Evolutionary conservation across 306 rosid species (phyloP).

Genomic region (Cicer pinnatifidum): DNA sequence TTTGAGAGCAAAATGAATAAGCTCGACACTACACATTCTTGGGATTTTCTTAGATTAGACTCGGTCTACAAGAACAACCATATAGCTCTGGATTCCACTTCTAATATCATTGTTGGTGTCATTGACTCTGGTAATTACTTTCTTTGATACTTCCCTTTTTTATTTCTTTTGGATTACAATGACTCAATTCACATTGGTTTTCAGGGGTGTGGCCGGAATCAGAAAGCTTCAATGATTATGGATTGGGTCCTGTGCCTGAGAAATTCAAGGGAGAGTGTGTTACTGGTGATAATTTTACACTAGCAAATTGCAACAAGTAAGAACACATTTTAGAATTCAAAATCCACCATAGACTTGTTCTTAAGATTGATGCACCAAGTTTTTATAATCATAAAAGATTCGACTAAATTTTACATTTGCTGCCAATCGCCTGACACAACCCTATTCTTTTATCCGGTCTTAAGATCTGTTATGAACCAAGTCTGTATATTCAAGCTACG

Average conservation of each 20-base stretch:
- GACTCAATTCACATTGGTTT: slow-evolving; percentile 27
- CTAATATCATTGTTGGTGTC: slow-evolving; percentile 68
- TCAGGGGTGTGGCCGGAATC: slow-evolving; percentile 82
- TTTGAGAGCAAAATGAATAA: slow-evolving; percentile 69
- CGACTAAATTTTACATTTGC: background rate
- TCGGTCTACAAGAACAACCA: slow-evolving; percentile 41
- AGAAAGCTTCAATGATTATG: slow-evolving; percentile 67
- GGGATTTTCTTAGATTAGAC: slow-evolving; percentile 68
- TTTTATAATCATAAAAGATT: background rate
- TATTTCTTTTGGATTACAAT: background rate
- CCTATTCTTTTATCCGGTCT: too few relatives aligned
- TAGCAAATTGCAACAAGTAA: slow-evolving; percentile 74
- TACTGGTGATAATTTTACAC: slow-evolving; percentile 62
- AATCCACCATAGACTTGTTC: slow-evolving; percentile 1
- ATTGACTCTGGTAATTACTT: slow-evolving; percentile 64
- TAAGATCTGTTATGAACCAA: background rate
- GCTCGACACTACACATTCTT: slow-evolving; percentile 70
- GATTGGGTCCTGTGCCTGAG: slow-evolving; percentile 67
- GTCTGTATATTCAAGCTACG: background rate
- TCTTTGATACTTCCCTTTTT: background rate
- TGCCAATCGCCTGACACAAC: background rate
- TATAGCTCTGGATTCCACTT: slow-evolving; percentile 43
- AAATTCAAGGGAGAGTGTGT: slow-evolving; percentile 73
- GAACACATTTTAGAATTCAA: slow-evolving; percentile 30
- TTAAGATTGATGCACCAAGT: slow-evolving; percentile 23